phyloP scores from a whole-genome alignment of 2,329 filamentous ascomycete genomes.

The Colletotrichum paranaense region DNA sequence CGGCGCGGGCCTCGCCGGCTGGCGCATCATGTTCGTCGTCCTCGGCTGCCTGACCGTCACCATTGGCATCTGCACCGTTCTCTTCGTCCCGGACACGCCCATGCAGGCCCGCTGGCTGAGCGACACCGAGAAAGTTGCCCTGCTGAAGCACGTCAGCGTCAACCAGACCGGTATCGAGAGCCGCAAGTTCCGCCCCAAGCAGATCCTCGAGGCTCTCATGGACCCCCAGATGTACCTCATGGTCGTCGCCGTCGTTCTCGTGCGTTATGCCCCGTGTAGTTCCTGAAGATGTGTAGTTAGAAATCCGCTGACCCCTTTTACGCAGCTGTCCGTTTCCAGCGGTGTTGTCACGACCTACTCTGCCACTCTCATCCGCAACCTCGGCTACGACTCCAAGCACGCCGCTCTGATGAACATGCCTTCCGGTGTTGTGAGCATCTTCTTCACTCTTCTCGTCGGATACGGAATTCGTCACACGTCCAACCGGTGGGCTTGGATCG shows the following conservation, averaged over 20 bases:
- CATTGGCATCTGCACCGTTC: slow-evolving; percentile 50
- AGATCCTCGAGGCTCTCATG: slow-evolving; percentile 62
- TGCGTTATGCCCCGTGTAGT: slow-evolving; percentile 41
- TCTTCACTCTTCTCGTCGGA: slow-evolving; percentile 61
- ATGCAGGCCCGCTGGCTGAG: slow-evolving; percentile 52
- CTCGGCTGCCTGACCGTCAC: slow-evolving; percentile 54
- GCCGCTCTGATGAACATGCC: slow-evolving; percentile 67
- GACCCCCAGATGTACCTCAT: slow-evolving; percentile 66
- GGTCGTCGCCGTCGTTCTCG: slow-evolving; percentile 59
- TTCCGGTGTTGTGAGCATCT: slow-evolving; percentile 63
- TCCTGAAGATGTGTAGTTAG: neutral
- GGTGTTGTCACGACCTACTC: slow-evolving; percentile 68
- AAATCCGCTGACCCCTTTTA: neutral
- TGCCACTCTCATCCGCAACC: slow-evolving; percentile 60
- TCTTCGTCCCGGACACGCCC: slow-evolving; percentile 59
- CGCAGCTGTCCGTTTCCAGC: slow-evolving; percentile 59
- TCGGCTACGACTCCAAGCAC: slow-evolving; percentile 56
- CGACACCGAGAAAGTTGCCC: slow-evolving; percentile 51
- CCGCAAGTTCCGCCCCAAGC: slow-evolving; percentile 62
- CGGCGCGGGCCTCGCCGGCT: slow-evolving; percentile 46
- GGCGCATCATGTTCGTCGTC: slow-evolving; percentile 59
- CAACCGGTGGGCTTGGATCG: slow-evolving; percentile 62
- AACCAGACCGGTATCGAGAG: slow-evolving; percentile 70
- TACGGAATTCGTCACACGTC: slow-evolving; percentile 58
- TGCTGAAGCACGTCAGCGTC: slow-evolving; percentile 64